Conservation (phyloP, 108 stramenopile species). For the Cylindrotheca fusiformis region DNA sequence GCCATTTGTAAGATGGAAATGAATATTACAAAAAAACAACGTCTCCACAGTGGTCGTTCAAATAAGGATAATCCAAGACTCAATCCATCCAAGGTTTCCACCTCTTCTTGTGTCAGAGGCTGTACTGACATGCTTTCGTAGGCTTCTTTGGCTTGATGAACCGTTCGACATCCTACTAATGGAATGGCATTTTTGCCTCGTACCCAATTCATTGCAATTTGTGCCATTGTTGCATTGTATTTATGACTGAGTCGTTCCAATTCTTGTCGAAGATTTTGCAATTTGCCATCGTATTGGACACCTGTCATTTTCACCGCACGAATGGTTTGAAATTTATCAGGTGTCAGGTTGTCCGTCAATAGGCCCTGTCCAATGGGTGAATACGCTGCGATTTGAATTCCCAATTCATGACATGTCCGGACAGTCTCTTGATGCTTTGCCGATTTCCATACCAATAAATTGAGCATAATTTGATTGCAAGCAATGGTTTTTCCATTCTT, state of each 20-base stretch:
- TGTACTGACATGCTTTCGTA: constrained; percentile 44
- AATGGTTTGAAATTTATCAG: constrained; percentile 46
- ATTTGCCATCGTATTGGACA: constrained; percentile 37
- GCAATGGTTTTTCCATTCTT: constrained; percentile 54
- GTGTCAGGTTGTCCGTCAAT: constrained; percentile 52
- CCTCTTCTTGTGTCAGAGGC: constrained; percentile 41
- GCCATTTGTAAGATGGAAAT: constrained; percentile 21
- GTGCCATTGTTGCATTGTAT: constrained; percentile 61
- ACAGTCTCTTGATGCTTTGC: constrained; percentile 50
- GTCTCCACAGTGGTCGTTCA: constrained; percentile 12
- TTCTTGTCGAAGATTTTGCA: constrained; percentile 43
- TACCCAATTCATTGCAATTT: constrained; percentile 78
- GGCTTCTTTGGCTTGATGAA: constrained; percentile 57
- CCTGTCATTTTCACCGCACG: constrained; percentile 66
- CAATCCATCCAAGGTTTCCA: constrained; percentile 45
- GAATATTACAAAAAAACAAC: constrained; percentile 21
- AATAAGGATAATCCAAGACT: constrained; percentile 31
- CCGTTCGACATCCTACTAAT: constrained; percentile 60
- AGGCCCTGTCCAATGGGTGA: constrained; percentile 77
- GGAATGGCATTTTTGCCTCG: constrained; percentile 58
- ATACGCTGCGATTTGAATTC: constrained; percentile 62
- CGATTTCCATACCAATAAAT: constrained; percentile 65
- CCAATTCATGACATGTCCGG: constrained; percentile 47
- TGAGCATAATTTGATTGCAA: constrained; percentile 72
- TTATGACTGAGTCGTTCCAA: constrained; percentile 39